A percentile compares a stretch with the other conserved stretches of the same genome.
Conservation (phyloP, 768 basidiomycete genomes). For the Calocybe gangraenosa region DNA sequence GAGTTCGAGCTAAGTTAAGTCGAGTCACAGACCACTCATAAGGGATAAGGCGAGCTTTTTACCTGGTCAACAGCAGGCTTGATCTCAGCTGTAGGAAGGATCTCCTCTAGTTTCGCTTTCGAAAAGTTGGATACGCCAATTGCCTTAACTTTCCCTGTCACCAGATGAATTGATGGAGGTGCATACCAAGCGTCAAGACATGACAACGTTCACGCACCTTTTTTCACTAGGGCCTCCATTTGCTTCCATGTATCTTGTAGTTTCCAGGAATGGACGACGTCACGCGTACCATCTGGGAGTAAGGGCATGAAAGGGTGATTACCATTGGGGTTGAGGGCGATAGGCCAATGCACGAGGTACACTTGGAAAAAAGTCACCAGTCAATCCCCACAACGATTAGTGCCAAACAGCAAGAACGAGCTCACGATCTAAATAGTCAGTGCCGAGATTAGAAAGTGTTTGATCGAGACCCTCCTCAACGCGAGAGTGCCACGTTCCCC, state of each 20-base stretch:
- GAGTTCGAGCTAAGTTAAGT: conserved; percentile 51
- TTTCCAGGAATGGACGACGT: conserved; percentile 63
- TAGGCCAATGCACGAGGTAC: conserved; percentile 79
- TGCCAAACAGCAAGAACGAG: conserved; percentile 12
- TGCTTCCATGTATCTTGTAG: conserved; percentile 77
- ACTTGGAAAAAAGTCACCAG: conserved; percentile 28
- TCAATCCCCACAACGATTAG: too few species aligned
- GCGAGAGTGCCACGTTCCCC: conserved; percentile 63
- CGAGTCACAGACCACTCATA: neutral
- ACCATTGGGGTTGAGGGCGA: conserved; percentile 67
- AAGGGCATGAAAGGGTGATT: conserved; percentile 57
- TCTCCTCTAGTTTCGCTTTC: conserved; percentile 60
- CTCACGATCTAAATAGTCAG: conserved; percentile 77
- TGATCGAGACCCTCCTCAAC: conserved; percentile 74
- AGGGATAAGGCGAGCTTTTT: neutral
- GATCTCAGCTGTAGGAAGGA: conserved; percentile 63
- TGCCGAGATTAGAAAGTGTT: conserved; percentile 74
- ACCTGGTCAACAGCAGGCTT: conserved; percentile 75
- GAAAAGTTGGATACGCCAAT: conserved; percentile 82
- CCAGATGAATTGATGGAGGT: conserved; percentile 8
- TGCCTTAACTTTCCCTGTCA: conserved; percentile 56
- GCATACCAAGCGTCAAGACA: neutral
- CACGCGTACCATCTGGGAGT: conserved; percentile 59
- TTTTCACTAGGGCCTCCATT: conserved; percentile 71
- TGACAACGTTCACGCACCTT: conserved; percentile 34